Evolutionary conservation across 1,284 basidiomycete genomes (phyloP).

Genomic region (Ustilago crameri): DNA sequence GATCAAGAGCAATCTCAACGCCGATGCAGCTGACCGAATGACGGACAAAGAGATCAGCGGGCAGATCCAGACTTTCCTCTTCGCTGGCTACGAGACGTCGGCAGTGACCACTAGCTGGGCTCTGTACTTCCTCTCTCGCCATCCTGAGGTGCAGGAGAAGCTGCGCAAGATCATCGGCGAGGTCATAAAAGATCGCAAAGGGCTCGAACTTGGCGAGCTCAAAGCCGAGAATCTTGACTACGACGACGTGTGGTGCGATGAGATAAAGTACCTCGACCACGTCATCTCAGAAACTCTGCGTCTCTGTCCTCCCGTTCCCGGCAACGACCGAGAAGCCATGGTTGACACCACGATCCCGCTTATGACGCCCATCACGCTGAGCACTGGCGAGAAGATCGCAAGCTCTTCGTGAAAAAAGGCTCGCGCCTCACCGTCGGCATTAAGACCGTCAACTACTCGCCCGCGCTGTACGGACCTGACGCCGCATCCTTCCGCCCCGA

Average conservation of each 20-base stretch:
- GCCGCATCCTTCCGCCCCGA: slow-evolving; percentile 59
- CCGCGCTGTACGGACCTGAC: slow-evolving; percentile 56
- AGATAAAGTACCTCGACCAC: slow-evolving; percentile 53
- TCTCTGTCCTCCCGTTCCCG: slow-evolving; percentile 56
- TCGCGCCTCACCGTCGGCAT: slow-evolving; percentile 56
- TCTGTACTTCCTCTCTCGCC: slow-evolving; percentile 76
- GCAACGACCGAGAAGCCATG: slow-evolving; percentile 53
- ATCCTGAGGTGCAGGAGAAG: slow-evolving; percentile 74
- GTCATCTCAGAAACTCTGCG: slow-evolving; percentile 58
- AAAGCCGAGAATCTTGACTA: slow-evolving; percentile 21
- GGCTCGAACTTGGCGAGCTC: slow-evolving; percentile 33
- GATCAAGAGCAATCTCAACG: slow-evolving; percentile 29
- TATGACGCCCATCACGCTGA: slow-evolving; percentile 65
- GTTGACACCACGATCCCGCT: slow-evolving; percentile 52
- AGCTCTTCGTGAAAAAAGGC: slow-evolving; percentile 49
- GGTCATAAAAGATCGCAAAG: slow-evolving; percentile 26
- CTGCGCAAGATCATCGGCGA: slow-evolving; percentile 30
- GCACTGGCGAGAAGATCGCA: slow-evolving; percentile 62
- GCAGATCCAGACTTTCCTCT: slow-evolving; percentile 81
- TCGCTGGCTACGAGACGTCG: slow-evolving; percentile 85
- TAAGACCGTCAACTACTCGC: slow-evolving; percentile 52
- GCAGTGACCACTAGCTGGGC: slow-evolving; percentile 82
- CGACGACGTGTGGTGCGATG: slow-evolving; percentile 49
- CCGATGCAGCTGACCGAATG: slow-evolving; percentile 72
- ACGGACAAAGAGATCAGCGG: slow-evolving; percentile 76